Base-by-base conservation (phyloP, 139 green algal genomes). In the Chlorella sp. region DNA sequence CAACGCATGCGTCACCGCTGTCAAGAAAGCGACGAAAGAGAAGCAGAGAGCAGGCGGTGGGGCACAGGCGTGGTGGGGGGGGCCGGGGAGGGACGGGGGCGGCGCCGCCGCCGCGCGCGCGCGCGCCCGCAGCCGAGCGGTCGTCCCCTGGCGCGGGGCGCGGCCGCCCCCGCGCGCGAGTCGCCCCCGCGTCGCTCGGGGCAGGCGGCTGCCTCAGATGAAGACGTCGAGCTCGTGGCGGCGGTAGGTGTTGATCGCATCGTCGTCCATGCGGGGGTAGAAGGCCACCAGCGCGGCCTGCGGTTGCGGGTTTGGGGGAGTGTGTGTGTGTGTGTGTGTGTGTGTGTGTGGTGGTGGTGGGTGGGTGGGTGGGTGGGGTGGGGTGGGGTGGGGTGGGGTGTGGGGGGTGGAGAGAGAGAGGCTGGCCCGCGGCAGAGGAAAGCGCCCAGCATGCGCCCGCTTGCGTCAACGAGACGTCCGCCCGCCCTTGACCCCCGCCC, bases 221-320 rank as follows among this genome's bases (percentile, higher is more conserved):
- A 97, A 92, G 46, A 99, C 81, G 50, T 98, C 92, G 50, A 99
- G 84, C 90, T 99, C 96, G 58, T 97, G 89, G 0, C 96, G 80
- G 45, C 71, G 72, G 78, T 97, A 99, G 1, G 84, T 92, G 86
- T 96, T 96, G 59, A 86, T 83, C 36, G 79, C 87, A 17, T 93
- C 89, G 69, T 98, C 91, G 51, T 91, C 76, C 74, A 97, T 82
- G 42, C 50, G 65, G 2, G 95, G 95, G 85, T 92, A 96, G 63
- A 83, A 89, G 0, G 94, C 87, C 35, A 97, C 88, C 45, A 99
- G 73, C 11, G 87, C 82, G 74, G 98, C 95, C 84, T 98, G 92
- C 56, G 45, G 6, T 11, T n/a, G 17, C n/a, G 35, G 48, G 48
- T 58, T 17, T 21, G 48, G 48, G 48, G 17, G 48, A 58, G 48